Base-by-base conservation (phyloP, 2,329 filamentous ascomycete species). In the Apiospora kogelbergensis region DNA sequence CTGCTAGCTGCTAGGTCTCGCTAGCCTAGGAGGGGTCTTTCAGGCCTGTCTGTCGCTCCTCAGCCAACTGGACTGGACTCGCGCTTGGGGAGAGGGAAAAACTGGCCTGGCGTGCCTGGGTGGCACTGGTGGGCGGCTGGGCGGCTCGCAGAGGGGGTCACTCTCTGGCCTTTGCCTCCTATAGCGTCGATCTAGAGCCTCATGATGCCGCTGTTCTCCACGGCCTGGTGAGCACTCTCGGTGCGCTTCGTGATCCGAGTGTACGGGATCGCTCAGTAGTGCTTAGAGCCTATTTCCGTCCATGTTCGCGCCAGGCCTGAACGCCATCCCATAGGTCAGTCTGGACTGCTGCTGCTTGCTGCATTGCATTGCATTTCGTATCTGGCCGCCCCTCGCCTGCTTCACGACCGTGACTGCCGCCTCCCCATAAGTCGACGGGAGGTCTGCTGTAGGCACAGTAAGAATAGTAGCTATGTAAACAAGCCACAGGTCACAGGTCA, bases 151-250 rank as follows among this genome's bases (percentile, higher is more conserved):
- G 53, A 60, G 53, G 53, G 68, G 53, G 68, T 69, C 68, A 63
- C 68, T 10, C 24, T 41, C 65, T 69, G 68, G 68, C 57, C 68
- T 67, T 67, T 63, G 68, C 68, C 64, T 65, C 64, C 37, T 41
- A 46, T 69, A 69, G 68, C 68, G 68, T 66, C 68, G 68, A 69
- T 69, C 57, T 63, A 67, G 64, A 65, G 57, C 63, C 63, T 65
- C 63, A 65, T 65, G 63, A 65, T 65, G 63, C 63, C 63, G 63
- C 63, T n/a, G 26, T 42, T 65, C 63, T 45, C 63, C 63, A 65
- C 44, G 44, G 44, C 44, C 63, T 65, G 45, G 63, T 44, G 63
- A 65, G 41, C 26, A n/a, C 41, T 37, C 63, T 65, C 63, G 63
- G 63, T 33, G 63, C 63, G 63, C 63, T 13, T 20, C 30, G 63